These are phyloP conservation scores for Phytophthora pluvialis DNA, from an alignment of 352 stramenopile species.

Conservation along the genomic window DNA sequence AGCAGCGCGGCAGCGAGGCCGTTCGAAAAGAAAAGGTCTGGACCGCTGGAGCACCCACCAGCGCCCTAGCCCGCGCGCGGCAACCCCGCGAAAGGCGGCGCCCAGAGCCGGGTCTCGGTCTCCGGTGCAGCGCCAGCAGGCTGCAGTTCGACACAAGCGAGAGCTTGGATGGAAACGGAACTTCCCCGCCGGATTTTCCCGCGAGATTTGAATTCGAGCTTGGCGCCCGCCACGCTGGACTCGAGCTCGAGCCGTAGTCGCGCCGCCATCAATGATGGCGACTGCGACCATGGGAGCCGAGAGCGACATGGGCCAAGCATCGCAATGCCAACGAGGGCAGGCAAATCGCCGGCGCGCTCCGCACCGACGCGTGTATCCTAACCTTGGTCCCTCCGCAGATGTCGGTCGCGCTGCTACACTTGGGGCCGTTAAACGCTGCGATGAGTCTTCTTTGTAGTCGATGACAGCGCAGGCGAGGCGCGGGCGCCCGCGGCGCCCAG, in stretches of 20 bases:
- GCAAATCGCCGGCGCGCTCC: conserved; percentile 7
- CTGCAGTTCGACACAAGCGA: conserved; percentile 1
- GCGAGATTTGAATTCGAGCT: conserved; percentile 9
- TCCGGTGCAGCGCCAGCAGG: conserved; percentile 14
- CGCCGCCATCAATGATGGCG: neutral
- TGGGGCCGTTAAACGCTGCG: conserved; percentile 28
- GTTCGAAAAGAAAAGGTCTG: conserved; percentile 47
- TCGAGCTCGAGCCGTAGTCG: neutral
- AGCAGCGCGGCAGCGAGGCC: conserved; percentile 32
- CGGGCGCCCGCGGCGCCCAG: neutral
- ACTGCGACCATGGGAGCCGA: neutral
- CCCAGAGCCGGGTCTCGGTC: conserved; percentile 22
- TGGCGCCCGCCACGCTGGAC: conserved; percentile 9
- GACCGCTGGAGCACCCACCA: conserved; percentile 35
- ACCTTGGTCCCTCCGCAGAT: conserved; percentile 9
- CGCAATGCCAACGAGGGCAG: neutral
- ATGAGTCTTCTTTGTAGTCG: conserved; percentile 29
- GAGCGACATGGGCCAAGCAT: neutral
- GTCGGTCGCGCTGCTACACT: conserved; percentile 8
- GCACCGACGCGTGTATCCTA: conserved; percentile 25
- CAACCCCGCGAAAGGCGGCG: conserved; percentile 25
- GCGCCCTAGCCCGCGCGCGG: conserved; percentile 18
- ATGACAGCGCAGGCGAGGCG: conserved; percentile 15
- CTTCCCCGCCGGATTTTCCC: conserved; percentile 7
- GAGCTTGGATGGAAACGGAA: neutral